Evolutionary conservation across 202 grass and related monocot genomes (phyloP).

Genomic region (Brachypodium distachyon): DNA sequence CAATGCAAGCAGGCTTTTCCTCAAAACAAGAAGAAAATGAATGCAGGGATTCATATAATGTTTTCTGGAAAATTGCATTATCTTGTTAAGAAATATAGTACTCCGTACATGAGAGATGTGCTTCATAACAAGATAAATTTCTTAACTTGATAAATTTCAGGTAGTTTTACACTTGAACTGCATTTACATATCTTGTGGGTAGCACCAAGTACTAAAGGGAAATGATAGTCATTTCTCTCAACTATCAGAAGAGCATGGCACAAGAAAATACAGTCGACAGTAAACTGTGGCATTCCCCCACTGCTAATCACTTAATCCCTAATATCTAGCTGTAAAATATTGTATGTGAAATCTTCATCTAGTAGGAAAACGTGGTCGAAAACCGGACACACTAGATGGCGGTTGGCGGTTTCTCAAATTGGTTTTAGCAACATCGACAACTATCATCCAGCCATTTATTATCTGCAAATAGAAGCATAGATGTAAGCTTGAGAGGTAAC

Average conservation of each 20-base stretch:
- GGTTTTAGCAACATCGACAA: constrained; percentile 78
- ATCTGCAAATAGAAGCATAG: constrained; percentile 41
- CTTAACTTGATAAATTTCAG: neutral
- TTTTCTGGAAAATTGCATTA: neutral
- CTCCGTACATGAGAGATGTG: neutral
- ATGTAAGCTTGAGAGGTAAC: constrained; percentile 2
- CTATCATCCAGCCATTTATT: constrained; percentile 98
- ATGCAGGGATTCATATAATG: too few relatives aligned
- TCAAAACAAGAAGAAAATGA: too few relatives aligned
- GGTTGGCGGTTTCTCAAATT: constrained; percentile 15
- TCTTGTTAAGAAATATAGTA: neutral
- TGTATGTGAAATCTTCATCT: constrained; percentile 15
- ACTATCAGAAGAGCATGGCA: constrained; percentile 6
- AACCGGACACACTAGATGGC: constrained; percentile 16
- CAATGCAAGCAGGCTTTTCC: too few relatives aligned
- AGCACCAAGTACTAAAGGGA: neutral
- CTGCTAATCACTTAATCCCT: constrained; percentile 19
- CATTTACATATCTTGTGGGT: neutral
- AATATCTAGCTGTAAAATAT: neutral
- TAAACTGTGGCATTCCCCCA: constrained; percentile 27
- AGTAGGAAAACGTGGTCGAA: constrained; percentile 3
- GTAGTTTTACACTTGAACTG: neutral
- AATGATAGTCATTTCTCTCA: neutral
- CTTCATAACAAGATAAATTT: neutral
- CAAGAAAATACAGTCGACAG: constrained; percentile 26